Conservation (phyloP, 805 yeast species). For the Yamadazyma nakazawae region DNA sequence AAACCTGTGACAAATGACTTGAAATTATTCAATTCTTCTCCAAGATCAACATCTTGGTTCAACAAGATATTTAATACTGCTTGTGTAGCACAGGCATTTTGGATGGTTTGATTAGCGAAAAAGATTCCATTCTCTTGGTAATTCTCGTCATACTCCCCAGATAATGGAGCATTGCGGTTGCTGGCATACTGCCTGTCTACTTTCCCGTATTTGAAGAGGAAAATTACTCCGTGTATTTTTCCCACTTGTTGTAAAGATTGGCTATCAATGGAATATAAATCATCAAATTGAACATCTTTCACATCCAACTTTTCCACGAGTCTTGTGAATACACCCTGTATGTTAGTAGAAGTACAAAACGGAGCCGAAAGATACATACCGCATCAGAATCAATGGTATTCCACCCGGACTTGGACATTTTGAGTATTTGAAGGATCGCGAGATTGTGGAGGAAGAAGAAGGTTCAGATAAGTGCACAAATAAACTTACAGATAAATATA, state of each 20-base stretch:
- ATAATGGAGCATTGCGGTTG: conserved; percentile 33
- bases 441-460: not conserved
- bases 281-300: conserved; percentile 53
- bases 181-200: conserved; percentile 30
- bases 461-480: not conserved
- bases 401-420: conserved; percentile 40
- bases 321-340: conserved; percentile 58
- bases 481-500: too few species aligned
- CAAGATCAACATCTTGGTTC: conserved; percentile 40
- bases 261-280: conserved; percentile 51
- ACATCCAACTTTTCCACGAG: conserved; percentile 56
- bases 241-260: conserved; percentile 31
- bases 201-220: conserved; percentile 58
- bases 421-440: not conserved
- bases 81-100: conserved; percentile 73
- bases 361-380: conserved; percentile 22
- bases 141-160: conserved; percentile 41
- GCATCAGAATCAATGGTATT: conserved; percentile 67
- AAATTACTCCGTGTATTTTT: conserved; percentile 58
- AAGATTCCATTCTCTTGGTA: conserved; percentile 40
- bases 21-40: conserved; percentile 47
- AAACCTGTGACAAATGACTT: conserved; percentile 49
- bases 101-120: conserved; percentile 62
- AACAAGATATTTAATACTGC: conserved; percentile 59
- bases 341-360: conserved; percentile 10